Evolutionary conservation across 768 basidiomycete genomes (phyloP).

Genomic region (Pleurotus djamor): DNA sequence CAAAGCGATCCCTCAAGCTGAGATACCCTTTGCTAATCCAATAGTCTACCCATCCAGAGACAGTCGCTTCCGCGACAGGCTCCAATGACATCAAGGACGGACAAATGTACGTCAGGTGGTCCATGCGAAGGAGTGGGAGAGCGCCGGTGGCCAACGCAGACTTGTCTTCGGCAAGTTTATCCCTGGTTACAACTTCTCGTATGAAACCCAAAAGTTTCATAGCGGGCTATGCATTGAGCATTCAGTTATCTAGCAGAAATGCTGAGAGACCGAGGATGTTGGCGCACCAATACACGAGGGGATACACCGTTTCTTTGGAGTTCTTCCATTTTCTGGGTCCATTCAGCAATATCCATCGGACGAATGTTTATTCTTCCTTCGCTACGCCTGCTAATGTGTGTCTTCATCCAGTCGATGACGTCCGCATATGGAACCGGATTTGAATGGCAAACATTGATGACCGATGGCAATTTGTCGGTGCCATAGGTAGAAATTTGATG

Average conservation of each 20-base stretch:
- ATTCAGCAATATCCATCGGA: no score
- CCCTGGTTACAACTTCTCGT: background rate
- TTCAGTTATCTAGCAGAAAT: background rate
- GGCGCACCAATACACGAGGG: constrained; percentile 15
- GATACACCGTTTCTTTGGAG: background rate
- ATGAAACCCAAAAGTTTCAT: background rate
- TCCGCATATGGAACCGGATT: constrained; percentile 20
- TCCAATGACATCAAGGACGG: background rate
- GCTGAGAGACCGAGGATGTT: constrained; percentile 9
- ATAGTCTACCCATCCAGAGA: background rate
- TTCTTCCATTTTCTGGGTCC: background rate
- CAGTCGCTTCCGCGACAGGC: background rate
- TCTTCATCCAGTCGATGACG: constrained; percentile 12
- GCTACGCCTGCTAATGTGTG: constrained; percentile 1
- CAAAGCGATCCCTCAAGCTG: background rate
- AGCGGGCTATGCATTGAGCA: background rate
- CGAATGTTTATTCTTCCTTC: background rate
- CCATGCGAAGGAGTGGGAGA: background rate
- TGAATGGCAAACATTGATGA: constrained; percentile 32
- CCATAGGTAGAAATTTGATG: constrained; percentile 24
- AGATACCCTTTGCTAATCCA: background rate
- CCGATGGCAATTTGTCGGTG: constrained; percentile 10
- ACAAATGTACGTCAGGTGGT: no score
- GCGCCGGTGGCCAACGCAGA: background rate
- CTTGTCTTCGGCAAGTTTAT: background rate